A percentile compares a stretch with the other conserved stretches of the same genome.
Evolutionary conservation across 371 early-diverging fungal genomes (phyloP).

Genomic region (Entomophthora muscae): DNA sequence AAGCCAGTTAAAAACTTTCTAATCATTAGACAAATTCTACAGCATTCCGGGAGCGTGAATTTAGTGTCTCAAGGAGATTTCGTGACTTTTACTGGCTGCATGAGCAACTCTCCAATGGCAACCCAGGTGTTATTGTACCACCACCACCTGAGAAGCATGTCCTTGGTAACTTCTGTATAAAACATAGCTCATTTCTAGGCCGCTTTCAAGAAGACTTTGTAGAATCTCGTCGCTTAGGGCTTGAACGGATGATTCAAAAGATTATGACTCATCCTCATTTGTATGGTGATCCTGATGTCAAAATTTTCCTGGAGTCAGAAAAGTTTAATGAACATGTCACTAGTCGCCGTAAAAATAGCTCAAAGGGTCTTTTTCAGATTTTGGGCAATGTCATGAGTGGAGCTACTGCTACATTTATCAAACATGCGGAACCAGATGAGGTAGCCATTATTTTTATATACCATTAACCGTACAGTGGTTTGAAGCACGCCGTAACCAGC

Average conservation of each 20-base stretch:
- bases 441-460: conserved; percentile 11
- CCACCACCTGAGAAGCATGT: conserved; percentile 90
- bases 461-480: conserved; percentile 37
- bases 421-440: conserved; percentile 30
- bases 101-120: conserved; percentile 52
- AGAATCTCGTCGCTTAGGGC: conserved; percentile 60
- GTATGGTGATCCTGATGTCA: conserved; percentile 63
- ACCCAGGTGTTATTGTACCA: conserved; percentile 84
- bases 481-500: conserved; percentile 49
- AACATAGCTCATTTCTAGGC: conserved; percentile 20
- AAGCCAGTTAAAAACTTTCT: conserved; percentile 5
- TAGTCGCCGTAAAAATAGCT: conserved; percentile 10
- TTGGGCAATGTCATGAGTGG: conserved; percentile 27
- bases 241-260: conserved; percentile 67
- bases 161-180: conserved; percentile 23
- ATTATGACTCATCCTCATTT: conserved; percentile 70
- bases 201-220: conserved; percentile 93
- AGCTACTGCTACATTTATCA: conserved; percentile 22
- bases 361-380: conserved; percentile 31
- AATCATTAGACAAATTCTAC: background rate
- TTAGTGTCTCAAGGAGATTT: conserved; percentile 38
- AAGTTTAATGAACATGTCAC: conserved; percentile 50
- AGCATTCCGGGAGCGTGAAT: background rate
- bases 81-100: conserved; percentile 91
- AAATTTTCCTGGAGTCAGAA: conserved; percentile 76